phyloP scores from a whole-genome alignment of 2,329 filamentous ascomycete species.

The Chaetomiaceae sp. region DNA sequence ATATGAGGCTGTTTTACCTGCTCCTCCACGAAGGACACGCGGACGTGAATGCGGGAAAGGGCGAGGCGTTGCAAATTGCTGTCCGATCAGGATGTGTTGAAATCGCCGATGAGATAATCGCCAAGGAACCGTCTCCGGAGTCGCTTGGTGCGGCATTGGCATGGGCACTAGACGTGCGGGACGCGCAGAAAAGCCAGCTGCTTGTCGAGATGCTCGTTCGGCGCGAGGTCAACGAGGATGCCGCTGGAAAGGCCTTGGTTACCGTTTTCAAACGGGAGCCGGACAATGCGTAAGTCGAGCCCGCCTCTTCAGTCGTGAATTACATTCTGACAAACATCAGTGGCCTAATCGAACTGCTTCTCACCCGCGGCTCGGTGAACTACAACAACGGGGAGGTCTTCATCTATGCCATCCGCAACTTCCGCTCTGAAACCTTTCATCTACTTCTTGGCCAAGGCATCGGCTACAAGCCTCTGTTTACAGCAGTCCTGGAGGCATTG shows the following conservation, averaged over 20 bases:
- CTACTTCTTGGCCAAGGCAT: conserved; percentile 22
- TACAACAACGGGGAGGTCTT: conserved; percentile 26
- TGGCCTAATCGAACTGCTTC: conserved; percentile 18
- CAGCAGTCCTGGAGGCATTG: conserved; percentile 20
- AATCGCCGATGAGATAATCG: conserved; percentile 21
- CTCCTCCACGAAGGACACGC: conserved; percentile 23
- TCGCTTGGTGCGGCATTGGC: conserved; percentile 21
- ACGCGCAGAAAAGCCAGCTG: conserved; percentile 10
- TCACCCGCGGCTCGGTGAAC: conserved; percentile 23
- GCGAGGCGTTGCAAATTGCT: conserved; percentile 23
- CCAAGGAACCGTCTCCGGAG: conserved; percentile 18
- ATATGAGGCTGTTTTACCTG: conserved; percentile 20
- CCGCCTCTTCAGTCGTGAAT: background rate
- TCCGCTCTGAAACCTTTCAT: conserved; percentile 19
- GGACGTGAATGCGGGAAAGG: conserved; percentile 21
- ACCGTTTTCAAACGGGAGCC: conserved; percentile 19
- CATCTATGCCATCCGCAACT: conserved; percentile 21
- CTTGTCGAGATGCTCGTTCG: conserved; percentile 22
- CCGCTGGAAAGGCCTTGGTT: conserved; percentile 23
- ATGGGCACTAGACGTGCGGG: conserved; percentile 19
- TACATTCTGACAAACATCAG: conserved; percentile 2
- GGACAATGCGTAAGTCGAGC: conserved; percentile 16
- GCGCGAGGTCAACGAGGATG: conserved; percentile 19
- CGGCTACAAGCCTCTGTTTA: conserved; percentile 21
- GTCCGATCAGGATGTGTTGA: conserved; percentile 16